These are phyloP conservation scores for Middelhovenomyces tepae DNA, from an alignment of 805 yeast genomes.

Conservation along the genomic window DNA sequence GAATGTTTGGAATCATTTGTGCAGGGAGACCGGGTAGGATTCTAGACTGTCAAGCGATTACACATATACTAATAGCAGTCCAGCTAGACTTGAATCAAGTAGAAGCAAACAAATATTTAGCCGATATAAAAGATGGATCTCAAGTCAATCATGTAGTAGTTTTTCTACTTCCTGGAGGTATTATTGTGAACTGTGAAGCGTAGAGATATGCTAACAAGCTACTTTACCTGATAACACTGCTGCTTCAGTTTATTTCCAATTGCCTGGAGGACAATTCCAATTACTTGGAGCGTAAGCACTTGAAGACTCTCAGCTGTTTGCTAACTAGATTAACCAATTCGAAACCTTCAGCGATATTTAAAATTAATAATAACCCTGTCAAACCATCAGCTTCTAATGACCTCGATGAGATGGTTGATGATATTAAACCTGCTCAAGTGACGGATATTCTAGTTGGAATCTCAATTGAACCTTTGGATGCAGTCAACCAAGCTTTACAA, in stretches of 20 bases:
- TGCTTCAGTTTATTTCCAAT: conserved; percentile 83
- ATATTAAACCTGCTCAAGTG: conserved; percentile 30
- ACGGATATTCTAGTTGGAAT: conserved; percentile 59
- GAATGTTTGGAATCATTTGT: conserved; percentile 69
- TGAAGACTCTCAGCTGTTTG: conserved; percentile 35
- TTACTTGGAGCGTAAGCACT: conserved; percentile 42
- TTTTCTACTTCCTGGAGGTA: conserved; percentile 76
- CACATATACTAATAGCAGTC: conserved; percentile 13
- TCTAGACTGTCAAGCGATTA: neutral
- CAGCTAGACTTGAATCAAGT: conserved; percentile 44
- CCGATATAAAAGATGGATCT: conserved; percentile 53
- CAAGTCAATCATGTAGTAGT: conserved; percentile 71
- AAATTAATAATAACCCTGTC: conserved; percentile 43
- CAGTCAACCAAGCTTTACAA: conserved; percentile 51
- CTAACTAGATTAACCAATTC: conserved; percentile 25
- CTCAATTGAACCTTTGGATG: conserved; percentile 72
- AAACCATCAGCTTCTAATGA: conserved; percentile 25
- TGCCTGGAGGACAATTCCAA: conserved; percentile 45
- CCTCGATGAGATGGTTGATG: conserved; percentile 50
- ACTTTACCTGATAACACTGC: conserved; percentile 53
- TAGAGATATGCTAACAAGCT: conserved; percentile 12
- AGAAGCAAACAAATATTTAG: conserved; percentile 57
- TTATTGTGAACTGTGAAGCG: conserved; percentile 18
- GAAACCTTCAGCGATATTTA: conserved; percentile 90
- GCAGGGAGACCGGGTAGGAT: conserved; percentile 54